Evolutionary conservation across 495 filamentous ascomycete genomes (phyloP).

Genomic region (Halenospora varia): DNA sequence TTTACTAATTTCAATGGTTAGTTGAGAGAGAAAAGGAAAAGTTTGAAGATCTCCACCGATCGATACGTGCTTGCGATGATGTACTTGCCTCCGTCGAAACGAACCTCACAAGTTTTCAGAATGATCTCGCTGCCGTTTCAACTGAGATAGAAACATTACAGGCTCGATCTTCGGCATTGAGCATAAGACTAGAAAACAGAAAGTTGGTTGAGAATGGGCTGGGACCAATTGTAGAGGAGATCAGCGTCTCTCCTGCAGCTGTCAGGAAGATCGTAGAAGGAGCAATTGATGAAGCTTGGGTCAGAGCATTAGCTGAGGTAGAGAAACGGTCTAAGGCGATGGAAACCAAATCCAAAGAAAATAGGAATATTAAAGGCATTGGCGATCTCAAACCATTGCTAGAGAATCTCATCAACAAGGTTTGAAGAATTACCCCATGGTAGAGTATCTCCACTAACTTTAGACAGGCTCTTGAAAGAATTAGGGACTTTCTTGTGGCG

Average conservation of each 20-base stretch:
- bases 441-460: slow-evolving; percentile 14
- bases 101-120: slow-evolving; percentile 88
- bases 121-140: slow-evolving; percentile 85
- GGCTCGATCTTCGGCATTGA: slow-evolving; percentile 76
- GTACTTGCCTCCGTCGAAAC: slow-evolving; percentile 89
- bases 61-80: slow-evolving; percentile 87
- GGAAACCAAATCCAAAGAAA: slow-evolving; percentile 57
- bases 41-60: slow-evolving; percentile 86
- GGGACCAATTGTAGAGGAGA: slow-evolving; percentile 87
- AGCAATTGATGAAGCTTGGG: slow-evolving; percentile 85
- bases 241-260: slow-evolving; percentile 77
- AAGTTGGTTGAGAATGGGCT: slow-evolving; percentile 84
- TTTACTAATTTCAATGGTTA: too few species aligned
- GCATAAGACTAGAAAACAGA: slow-evolving; percentile 83
- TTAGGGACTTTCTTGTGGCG: slow-evolving; percentile 87
- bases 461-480: slow-evolving; percentile 79
- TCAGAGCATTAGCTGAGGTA: slow-evolving; percentile 77
- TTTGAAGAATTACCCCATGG: slow-evolving; percentile 28
- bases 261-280: slow-evolving; percentile 83
- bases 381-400: slow-evolving; percentile 83
- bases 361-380: slow-evolving; percentile 63
- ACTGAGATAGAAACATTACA: slow-evolving; percentile 93
- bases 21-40: slow-evolving; percentile 82
- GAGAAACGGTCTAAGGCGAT: slow-evolving; percentile 72
- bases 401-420: slow-evolving; percentile 77